Base-by-base conservation (phyloP, 768 basidiomycete species). In the Tylopilus balloui region DNA sequence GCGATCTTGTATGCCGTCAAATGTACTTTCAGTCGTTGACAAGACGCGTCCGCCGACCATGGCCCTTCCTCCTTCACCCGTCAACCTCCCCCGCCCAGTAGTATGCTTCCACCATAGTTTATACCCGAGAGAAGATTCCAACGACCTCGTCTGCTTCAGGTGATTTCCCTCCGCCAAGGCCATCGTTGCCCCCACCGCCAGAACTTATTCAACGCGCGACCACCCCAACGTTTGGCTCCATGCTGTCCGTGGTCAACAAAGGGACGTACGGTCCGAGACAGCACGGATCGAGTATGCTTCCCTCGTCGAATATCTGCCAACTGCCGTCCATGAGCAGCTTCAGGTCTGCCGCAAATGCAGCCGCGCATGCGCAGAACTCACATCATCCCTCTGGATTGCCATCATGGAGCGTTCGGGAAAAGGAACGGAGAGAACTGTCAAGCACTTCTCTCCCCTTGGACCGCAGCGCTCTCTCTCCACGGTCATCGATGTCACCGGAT, bases 121-220 rank as follows among this genome's bases (percentile, higher is more conserved):
- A 80, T 92, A 55, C 88, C 90, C 21, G 87, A 89, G 19, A 76
- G 78, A 61, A 79, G 78, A 56, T 56, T 74, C 39, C 71, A 21
- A 71, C 73, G 4, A 66, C 65, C 14, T 73, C 77, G 8, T 69
- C 68, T 48, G 65, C 73, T 19, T 73, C 77, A 5, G 70, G 74
- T 37, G 85, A 86, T 53, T 67, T 70, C 6, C 87, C 88, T 11
- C 93, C 94, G 0, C 86, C 89, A 24, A 77, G 94, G 37, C 95
- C 95, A 0, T 86, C 83, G 4, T 97, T 94, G 0, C 94, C 95
- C 2, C 94, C 93, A 6, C 95, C 93, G 15, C 73, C 86, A 15
- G 93, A 97, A 48, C 86, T 96, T 62, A 84, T 96, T 52, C 86
- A 91, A 61, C 87, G 94, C 13, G 92, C 94, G 10, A 90, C 90